Base-by-base conservation (phyloP, 768 basidiomycete genomes). In the Candolleomyces eurysporus region DNA sequence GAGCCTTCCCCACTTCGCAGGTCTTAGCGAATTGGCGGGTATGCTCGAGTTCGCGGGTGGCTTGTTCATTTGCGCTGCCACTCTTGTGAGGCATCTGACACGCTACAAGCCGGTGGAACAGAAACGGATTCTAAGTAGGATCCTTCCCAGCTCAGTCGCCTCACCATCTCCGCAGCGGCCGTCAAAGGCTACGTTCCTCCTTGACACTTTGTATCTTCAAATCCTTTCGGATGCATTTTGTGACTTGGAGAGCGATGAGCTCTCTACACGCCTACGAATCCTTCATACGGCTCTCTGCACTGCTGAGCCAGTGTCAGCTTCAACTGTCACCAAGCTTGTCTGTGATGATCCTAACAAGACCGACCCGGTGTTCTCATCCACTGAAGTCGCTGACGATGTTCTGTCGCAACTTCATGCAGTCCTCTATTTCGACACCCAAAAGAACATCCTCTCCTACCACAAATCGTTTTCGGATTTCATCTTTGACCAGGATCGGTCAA, bases 21-120 rank as follows among this genome's bases (percentile, higher is more conserved):
- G 32, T 6, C 16, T 9, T 1, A 55, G n/a, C 10, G 60, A 61
- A 48, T 13, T 68, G 30, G 31, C 36, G n/a, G 31, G 62, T 50
- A 63, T 72, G 31, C 59, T 51, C 9, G 53, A 58, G 16, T 59
- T 56, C 7, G 65, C 67, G 14, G 64, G 31, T 56, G 70, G 69
- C 13, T 51, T 73, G 11, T 73, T 73, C 63, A 72, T 73, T 48
- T 71, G 67, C 49, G 71, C 72, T 32, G 66, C 71, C 19, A 73
- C 71, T 0, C 62, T 64, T 6, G 69, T 69, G 48, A 65, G 59
- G 32, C 66, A 65, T 30, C 46, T 69, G 57, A 30, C 8, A 49
- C 8, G 14, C 13, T 3, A 30, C 7, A n/a, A 26, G 13, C 4
- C 22, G 22, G 11, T 2, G 6, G 51, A 26, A 19, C 21, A 52